These are phyloP conservation scores for Cercospora citrullina DNA, from an alignment of 2,329 filamentous ascomycete species.

Conservation along the genomic window DNA sequence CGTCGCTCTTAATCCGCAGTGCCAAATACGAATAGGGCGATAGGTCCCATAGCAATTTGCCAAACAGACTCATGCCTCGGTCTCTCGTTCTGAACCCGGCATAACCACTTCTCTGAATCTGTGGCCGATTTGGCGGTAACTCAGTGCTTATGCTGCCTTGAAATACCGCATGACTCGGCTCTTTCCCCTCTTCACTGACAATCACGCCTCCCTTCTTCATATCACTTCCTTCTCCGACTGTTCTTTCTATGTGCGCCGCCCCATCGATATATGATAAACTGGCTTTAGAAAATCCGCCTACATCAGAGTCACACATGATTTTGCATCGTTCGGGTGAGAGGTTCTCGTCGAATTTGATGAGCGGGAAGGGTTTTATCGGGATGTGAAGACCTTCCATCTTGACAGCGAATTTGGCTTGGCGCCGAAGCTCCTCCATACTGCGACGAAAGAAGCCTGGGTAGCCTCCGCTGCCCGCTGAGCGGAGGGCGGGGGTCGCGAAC, in stretches of 20 bases:
- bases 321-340: conserved; percentile 57
- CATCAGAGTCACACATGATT: conserved; percentile 78
- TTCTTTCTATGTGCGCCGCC: conserved; percentile 25
- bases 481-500: conserved; percentile 27
- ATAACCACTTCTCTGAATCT: conserved; percentile 78
- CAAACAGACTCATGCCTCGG: conserved; percentile 76
- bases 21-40: conserved; percentile 87
- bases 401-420: conserved; percentile 59
- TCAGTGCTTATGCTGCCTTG: conserved; percentile 85
- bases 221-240: conserved; percentile 14
- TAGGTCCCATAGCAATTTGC: conserved; percentile 81
- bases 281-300: conserved; percentile 80
- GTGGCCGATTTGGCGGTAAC: conserved; percentile 71
- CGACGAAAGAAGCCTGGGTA: conserved; percentile 57
- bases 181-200: conserved; percentile 37
- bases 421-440: conserved; percentile 60
- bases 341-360: conserved; percentile 62
- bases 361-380: conserved; percentile 62
- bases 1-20: conserved; percentile 84
- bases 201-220: conserved; percentile 21
- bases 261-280: conserved; percentile 62
- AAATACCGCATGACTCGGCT: conserved; percentile 73
- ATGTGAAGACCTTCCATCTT: conserved; percentile 68
- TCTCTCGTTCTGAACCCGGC: conserved; percentile 87
- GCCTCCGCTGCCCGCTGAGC: conserved; percentile 20